These are phyloP conservation scores for Amanita polypyramis DNA, from an alignment of 768 basidiomycete genomes.

Conservation along the genomic window DNA sequence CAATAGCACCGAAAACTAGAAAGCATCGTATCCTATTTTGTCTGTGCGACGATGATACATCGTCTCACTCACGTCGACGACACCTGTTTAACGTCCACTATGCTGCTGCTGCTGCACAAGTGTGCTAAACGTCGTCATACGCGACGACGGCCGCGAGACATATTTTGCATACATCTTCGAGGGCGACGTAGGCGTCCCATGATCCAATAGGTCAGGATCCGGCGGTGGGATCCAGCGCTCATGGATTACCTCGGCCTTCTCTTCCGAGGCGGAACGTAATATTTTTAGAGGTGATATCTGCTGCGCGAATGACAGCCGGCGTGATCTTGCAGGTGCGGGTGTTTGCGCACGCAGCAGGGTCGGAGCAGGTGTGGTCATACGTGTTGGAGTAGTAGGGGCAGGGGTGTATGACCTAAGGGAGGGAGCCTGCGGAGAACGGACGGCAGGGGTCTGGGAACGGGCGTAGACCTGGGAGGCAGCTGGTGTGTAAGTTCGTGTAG, in stretches of 20 bases:
- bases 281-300: conserved; percentile 46
- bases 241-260: conserved; percentile 43
- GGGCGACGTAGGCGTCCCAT: conserved; percentile 3
- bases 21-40: conserved; percentile 1
- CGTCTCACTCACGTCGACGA: conserved; percentile 4
- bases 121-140: conserved; percentile 8
- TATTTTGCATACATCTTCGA: conserved; percentile 5
- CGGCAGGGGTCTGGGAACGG: conserved; percentile 21
- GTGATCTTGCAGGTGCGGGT: conserved; percentile 29
- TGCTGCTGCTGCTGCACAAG: conserved; percentile 5
- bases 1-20: not conserved
- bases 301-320: conserved; percentile 30
- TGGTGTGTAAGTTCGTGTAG: conserved; percentile 31
- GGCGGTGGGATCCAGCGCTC: conserved; percentile 57
- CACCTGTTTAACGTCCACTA: not conserved
- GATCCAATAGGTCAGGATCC: conserved; percentile 10
- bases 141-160: conserved; percentile 6
- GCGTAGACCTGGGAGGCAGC: conserved; percentile 14
- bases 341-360: conserved; percentile 18
- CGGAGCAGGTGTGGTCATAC: conserved; percentile 16
- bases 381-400: conserved; percentile 19
- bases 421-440: conserved; percentile 15
- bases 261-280: conserved; percentile 52
- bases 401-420: conserved; percentile 22
- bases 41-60: not conserved